Evolutionary conservation across 139 green algal species (phyloP), one percentile per base, ranked within the genome.

Genomic region (Coccomyxa sp.): DNA sequence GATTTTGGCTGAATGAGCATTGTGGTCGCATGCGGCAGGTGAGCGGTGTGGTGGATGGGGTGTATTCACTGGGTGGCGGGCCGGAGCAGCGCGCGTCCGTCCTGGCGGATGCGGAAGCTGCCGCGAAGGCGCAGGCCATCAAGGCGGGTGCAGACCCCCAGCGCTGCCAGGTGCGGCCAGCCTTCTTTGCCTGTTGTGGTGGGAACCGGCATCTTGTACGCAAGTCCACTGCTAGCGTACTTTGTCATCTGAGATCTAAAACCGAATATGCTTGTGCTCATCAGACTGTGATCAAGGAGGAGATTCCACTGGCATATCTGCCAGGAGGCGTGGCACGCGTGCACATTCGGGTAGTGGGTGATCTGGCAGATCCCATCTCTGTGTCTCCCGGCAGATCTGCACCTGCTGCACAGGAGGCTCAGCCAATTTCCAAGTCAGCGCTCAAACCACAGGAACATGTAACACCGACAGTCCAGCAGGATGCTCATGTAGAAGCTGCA

Each of bases 281-380:
- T 18, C 71, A 84, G 58, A 81, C 89, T 30, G 79, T 85, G 0
- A 76, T 71, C 1, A 16, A 59, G 15, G 88, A 89, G 74, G 88
- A 91, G 77, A 45, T 91, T 10, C 86, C 86, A 1, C 76, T 91
- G 23, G 82, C 82, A 10, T 91, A 91, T 68, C 79, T 88, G 38
- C 86, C 88, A 11, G 79, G 85, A 57, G 83, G 68, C 0, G 51
- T 82, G 13, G 78, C 67, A n/a, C 77, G 82, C 9, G 68, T 91
- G 38, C 79, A 68, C 11, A 79, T 91, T 23, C 83, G 83, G 27
- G 86, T 82, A 17, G 80, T 89, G 9, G 88, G 88, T 13, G 81
- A 88, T 27, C 57, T 91, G 30, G 38, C 38, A 51, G 38, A 51
- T 3, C 38, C 38, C 38, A 51, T 3, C 38, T 51, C 38, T 51